Conservation (phyloP, 169 alveolate genomes). For the Plasmodium cynomolgi region DNA sequence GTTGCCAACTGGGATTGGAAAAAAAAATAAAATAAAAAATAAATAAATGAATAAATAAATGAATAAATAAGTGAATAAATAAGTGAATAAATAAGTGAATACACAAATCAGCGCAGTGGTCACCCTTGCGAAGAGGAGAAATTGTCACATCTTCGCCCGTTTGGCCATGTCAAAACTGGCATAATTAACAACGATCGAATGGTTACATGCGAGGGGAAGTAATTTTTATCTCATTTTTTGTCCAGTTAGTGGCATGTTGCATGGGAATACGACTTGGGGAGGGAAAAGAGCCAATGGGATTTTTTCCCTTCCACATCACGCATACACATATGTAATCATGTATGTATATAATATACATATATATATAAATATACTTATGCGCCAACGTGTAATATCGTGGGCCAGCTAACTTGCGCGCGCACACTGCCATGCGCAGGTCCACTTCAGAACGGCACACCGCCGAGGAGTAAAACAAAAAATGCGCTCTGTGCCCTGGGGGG, state of each 20-base stretch:
- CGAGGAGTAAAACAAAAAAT: not conserved
- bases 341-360: not conserved
- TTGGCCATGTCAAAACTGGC: not conserved
- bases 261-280: not conserved
- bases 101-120: not conserved
- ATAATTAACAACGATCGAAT: not conserved
- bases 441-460: not conserved
- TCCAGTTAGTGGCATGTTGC: not conserved
- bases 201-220: not conserved
- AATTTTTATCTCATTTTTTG: not conserved
- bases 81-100: not conserved
- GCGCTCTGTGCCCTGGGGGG: not conserved
- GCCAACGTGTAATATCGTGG: not conserved
- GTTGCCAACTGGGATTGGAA: not conserved
- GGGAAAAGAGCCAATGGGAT: not conserved
- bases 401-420: not conserved
- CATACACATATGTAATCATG: not conserved
- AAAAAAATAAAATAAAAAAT: not conserved
- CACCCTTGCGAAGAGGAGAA: not conserved
- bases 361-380: not conserved
- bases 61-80: not conserved
- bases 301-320: not conserved
- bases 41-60: not conserved
- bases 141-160: not conserved
- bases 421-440: not conserved